Base-by-base conservation (phyloP, 2,329 filamentous ascomycete species). In the Grosmannia huntii region DNA sequence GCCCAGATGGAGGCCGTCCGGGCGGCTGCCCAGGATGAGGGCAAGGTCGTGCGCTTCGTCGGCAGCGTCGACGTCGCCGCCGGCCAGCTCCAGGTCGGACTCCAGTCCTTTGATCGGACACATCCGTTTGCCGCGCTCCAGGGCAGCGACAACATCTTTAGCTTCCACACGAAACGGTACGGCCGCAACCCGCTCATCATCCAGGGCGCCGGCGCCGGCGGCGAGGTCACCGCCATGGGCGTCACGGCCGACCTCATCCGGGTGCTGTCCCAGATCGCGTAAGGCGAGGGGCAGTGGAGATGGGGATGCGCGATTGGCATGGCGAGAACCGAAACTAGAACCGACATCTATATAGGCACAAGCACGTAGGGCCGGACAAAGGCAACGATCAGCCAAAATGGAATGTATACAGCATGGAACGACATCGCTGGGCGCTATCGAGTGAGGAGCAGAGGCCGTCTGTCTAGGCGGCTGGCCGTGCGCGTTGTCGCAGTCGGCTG, bases 91-190 rank as follows among this genome's bases (percentile, higher is more conserved):
- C 95, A 91, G 77, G 94, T 99, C 59, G 92, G 94, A 2, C 74
- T 99, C 63, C 86, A 96, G 78, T 89, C 87, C 73, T 91, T 90
- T 65, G 90, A 95, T 64, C 83, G 83, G 65, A 88, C 87, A 61
- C 90, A 95, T 68, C 89, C 94, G 14, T 96, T 99, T 73, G 94
- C 94, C 16, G 87, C 88, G 53, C 79, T 99, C 59, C 95, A 96
- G 80, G 94, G 94, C 41, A 97, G 91, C 71, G 94, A 97, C 71
- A 99, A 99, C 76, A 95, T 99, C 70, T 96, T 99, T 69, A 95
- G 86, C 77, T 96, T 99, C 78, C 95, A 96, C 74, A 99, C 94
- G 6, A 87, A 95, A 78, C 82, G 94, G 66, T 99, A 99, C 69
- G 90, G 90, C 60, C 81, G 78, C 69, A 95, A 92, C 72, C 91